phyloP scores from a whole-genome alignment of 805 yeast species.

The Vanderwaltozyma polyspora region DNA sequence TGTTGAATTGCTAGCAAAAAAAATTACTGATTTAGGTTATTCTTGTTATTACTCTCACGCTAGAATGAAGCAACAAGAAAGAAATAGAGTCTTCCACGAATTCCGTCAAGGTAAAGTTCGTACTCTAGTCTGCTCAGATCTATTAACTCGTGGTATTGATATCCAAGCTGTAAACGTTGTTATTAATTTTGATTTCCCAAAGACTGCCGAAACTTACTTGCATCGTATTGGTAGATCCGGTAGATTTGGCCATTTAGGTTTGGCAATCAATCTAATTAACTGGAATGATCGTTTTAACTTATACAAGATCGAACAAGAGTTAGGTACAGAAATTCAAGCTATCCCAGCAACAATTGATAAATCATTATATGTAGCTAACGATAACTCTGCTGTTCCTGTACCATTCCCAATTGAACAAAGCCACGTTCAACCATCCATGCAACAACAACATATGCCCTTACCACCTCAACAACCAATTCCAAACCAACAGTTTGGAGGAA shows the following conservation, averaged over 20 bases:
- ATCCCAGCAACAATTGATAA: constrained; percentile 91
- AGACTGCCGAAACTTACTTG: constrained; percentile 91
- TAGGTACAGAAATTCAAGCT: constrained; percentile 94
- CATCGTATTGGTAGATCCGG: constrained; percentile 99
- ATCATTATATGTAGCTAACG: constrained; percentile 76
- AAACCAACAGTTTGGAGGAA: background rate
- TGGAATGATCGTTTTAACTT: constrained; percentile 93
- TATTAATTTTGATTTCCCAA: constrained; percentile 96
- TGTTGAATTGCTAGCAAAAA: constrained; percentile 89
- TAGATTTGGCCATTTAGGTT: constrained; percentile 95
- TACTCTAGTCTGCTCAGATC: constrained; percentile 92
- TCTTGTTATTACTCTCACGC: constrained; percentile 97
- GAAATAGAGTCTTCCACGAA: constrained; percentile 97
- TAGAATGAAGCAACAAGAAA: constrained; percentile 91
- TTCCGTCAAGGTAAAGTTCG: constrained; percentile 97
- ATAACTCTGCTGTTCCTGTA: constrained; percentile 63
- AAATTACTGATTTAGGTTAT: constrained; percentile 90
- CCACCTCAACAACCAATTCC: constrained; percentile 2
- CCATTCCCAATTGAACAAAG: constrained; percentile 66
- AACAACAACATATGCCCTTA: constrained; percentile 1
- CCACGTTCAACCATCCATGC: background rate
- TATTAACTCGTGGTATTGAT: constrained; percentile 96
- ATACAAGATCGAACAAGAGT: constrained; percentile 91
- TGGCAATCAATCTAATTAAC: constrained; percentile 91
- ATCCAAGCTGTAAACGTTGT: constrained; percentile 98